Evolutionary conservation across 495 filamentous ascomycete genomes (phyloP).

Genomic region (Hypoxylon perforatum): DNA sequence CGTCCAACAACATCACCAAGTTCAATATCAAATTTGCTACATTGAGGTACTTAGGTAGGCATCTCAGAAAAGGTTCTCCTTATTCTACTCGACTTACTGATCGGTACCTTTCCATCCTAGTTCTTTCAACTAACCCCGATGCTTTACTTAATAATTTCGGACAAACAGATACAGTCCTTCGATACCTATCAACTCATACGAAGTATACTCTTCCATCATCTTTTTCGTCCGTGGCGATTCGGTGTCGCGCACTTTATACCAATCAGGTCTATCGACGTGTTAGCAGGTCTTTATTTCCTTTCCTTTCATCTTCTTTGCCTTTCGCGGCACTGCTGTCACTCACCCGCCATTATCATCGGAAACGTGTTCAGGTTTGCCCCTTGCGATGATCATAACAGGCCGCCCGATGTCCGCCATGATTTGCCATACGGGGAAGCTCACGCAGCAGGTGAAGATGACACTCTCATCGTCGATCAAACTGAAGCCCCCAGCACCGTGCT

Average conservation of each 20-base stretch:
- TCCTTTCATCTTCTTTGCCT: too few species aligned
- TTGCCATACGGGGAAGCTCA: constrained; percentile 36
- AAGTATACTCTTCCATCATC: constrained; percentile 21
- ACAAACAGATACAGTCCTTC: constrained; percentile 20
- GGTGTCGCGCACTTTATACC: neutral
- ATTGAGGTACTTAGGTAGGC: too few species aligned
- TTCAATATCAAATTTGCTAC: too few species aligned
- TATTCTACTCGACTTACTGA: too few species aligned
- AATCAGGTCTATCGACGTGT: neutral
- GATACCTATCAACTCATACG: constrained; percentile 6
- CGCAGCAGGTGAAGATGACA: constrained; percentile 33
- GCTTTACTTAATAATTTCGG: constrained; percentile 1
- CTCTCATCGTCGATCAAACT: constrained; percentile 37
- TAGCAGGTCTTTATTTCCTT: neutral
- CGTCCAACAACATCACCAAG: too few species aligned
- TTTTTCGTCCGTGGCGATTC: constrained; percentile 14
- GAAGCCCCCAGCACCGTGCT: constrained; percentile 42
- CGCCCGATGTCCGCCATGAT: constrained; percentile 42
- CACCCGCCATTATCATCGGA: neutral
- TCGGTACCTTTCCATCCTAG: too few species aligned
- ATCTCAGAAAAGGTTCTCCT: too few species aligned
- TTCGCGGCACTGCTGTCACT: neutral
- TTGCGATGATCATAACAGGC: constrained; percentile 46
- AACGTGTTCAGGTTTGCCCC: neutral
- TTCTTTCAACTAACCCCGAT: too few species aligned